These are phyloP conservation scores for Solanum gracilifrons DNA, from an alignment of 257 asterid genomes.

Conservation along the genomic window DNA sequence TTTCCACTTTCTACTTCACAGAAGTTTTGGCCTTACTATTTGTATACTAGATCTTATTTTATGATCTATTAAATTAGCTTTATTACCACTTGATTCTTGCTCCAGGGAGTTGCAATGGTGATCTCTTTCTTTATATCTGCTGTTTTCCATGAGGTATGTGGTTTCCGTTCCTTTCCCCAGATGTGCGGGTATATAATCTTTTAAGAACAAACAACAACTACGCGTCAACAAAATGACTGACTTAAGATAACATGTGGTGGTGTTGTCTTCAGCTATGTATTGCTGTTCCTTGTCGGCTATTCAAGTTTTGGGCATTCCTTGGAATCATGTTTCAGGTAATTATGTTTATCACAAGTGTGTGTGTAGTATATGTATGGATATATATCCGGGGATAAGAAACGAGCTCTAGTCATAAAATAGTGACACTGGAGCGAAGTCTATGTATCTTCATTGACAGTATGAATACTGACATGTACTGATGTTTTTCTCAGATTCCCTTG, in stretches of 20 bases:
- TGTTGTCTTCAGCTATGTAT: constrained; percentile 59
- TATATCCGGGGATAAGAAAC: not conserved
- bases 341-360: not conserved
- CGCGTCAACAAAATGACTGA: not conserved
- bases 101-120: constrained; percentile 71
- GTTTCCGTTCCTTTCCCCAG: not conserved
- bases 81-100: constrained; percentile 1
- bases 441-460: not conserved
- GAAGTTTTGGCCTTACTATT: not conserved
- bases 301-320: constrained; percentile 90
- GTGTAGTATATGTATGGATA: not conserved
- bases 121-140: constrained; percentile 86
- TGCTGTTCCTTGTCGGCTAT: constrained; percentile 96
- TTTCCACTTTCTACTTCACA: not conserved
- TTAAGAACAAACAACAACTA: not conserved
- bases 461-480: not conserved
- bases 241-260: constrained; percentile 2
- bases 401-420: not conserved
- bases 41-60: not conserved
- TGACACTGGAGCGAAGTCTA: not conserved
- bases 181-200: not conserved
- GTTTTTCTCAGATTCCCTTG: constrained; percentile 64
- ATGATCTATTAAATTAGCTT: not conserved
- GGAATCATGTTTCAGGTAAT: constrained; percentile 94
- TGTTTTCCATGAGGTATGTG: constrained; percentile 83